Evolutionary conservation across 495 filamentous ascomycete genomes (phyloP).

Genomic region (Trichoderma asperelloides): DNA sequence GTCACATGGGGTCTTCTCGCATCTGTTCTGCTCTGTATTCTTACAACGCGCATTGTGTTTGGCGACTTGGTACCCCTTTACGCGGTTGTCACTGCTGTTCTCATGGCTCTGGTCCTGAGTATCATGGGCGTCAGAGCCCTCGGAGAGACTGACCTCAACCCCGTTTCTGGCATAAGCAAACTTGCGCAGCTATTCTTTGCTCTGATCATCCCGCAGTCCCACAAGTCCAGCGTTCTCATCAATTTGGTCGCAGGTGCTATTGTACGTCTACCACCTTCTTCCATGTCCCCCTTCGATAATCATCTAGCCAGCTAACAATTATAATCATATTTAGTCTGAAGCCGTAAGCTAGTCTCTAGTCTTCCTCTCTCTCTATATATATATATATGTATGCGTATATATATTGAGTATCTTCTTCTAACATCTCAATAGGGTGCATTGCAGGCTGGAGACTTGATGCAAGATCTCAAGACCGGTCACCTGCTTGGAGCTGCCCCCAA

Average conservation of each 20-base stretch:
- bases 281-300: no score
- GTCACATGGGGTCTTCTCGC: constrained; percentile 66
- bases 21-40: constrained; percentile 70
- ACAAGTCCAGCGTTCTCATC: constrained; percentile 75
- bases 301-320: background rate
- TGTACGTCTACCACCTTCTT: constrained; percentile 1
- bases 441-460: constrained; percentile 96
- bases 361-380: no score
- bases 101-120: constrained; percentile 79
- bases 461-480: constrained; percentile 96
- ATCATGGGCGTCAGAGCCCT: constrained; percentile 94
- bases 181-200: constrained; percentile 93
- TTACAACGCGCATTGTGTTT: constrained; percentile 73
- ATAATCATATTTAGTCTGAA: constrained; percentile 16
- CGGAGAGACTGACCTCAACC: constrained; percentile 94
- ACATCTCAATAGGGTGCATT: constrained; percentile 68
- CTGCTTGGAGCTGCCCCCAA: constrained; percentile 83
- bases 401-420: background rate
- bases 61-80: constrained; percentile 55
- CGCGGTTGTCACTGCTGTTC: constrained; percentile 70
- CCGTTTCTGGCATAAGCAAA: constrained; percentile 93
- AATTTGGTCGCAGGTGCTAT: constrained; percentile 95
- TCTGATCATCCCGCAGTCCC: constrained; percentile 63
- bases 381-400: no score
- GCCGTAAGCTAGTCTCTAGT: constrained; percentile 17